Percentiles rank a stretch among this genome's conserved stretches.
Conservation (phyloP, 179 eudicot genomes). For the Pouteria campechiana region DNA sequence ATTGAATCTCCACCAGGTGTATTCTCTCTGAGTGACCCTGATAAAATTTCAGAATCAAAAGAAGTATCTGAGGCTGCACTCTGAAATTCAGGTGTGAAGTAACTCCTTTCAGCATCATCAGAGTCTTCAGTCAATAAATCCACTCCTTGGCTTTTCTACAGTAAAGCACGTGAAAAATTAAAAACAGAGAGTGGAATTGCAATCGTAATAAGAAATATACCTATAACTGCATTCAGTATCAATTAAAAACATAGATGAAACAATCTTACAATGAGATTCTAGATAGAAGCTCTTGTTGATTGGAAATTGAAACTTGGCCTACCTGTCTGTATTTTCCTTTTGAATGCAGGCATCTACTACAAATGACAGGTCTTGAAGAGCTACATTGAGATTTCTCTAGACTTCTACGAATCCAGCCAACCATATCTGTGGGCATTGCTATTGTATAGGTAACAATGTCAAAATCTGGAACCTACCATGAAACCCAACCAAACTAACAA, state of each 20-base stretch:
- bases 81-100: slow-evolving; percentile 13
- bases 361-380: slow-evolving; percentile 22
- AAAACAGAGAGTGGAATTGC: background rate
- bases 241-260: background rate
- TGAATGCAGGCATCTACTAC: slow-evolving; percentile 16
- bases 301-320: background rate
- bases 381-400: slow-evolving; percentile 54
- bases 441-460: slow-evolving; percentile 51
- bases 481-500: too few relatives aligned
- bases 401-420: slow-evolving; percentile 47
- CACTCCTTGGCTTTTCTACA: slow-evolving; percentile 32
- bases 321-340: slow-evolving; percentile 29
- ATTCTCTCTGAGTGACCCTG: slow-evolving; percentile 10
- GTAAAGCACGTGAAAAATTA: slow-evolving; percentile 1
- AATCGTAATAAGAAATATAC: background rate
- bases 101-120: slow-evolving; percentile 39
- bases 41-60: slow-evolving; percentile 13
- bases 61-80: slow-evolving; percentile 14
- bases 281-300: background rate
- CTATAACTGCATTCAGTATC: background rate
- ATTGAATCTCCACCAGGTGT: slow-evolving; percentile 18
- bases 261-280: background rate
- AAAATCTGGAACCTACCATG: slow-evolving; percentile 66
- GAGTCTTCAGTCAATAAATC: slow-evolving; percentile 34
- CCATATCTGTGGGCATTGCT: slow-evolving; percentile 72